Evolutionary conservation across 768 basidiomycete species (phyloP).

Genomic region (Boletus rubescentipes): DNA sequence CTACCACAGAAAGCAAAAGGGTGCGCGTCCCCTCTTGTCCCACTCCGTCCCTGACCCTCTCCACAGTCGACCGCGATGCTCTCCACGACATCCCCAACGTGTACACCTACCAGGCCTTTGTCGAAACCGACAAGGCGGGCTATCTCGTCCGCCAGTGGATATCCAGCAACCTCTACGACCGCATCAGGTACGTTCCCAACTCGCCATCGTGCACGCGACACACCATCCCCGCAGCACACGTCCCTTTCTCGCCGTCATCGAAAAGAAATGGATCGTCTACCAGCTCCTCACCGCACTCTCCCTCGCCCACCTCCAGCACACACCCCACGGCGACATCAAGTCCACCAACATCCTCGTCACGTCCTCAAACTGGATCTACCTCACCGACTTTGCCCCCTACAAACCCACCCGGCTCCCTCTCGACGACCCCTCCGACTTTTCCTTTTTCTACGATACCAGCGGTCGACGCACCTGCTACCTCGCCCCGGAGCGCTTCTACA

Average conservation of each 20-base stretch:
- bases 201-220: background rate
- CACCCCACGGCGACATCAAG: constrained; percentile 98
- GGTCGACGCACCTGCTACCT: constrained; percentile 93
- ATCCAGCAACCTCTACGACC: constrained; percentile 91
- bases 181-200: constrained; percentile 75
- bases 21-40: constrained; percentile 35
- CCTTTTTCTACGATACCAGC: constrained; percentile 96
- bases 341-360: constrained; percentile 96
- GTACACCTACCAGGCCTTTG: constrained; percentile 83
- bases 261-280: constrained; percentile 98
- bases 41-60: background rate
- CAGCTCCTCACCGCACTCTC: constrained; percentile 85
- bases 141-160: constrained; percentile 95
- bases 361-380: constrained; percentile 92
- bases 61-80: constrained; percentile 79
- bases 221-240: constrained; percentile 63
- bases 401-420: constrained; percentile 95
- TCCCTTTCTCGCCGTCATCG: constrained; percentile 85
- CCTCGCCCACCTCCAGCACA: constrained; percentile 78
- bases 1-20: constrained; percentile 76
- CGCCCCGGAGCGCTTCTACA: constrained; percentile 94
- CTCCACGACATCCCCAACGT: constrained; percentile 84
- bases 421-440: constrained; percentile 96
- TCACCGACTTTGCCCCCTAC: constrained; percentile 93
- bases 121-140: constrained; percentile 95